Conservation (phyloP, 2,329 filamentous ascomycete species). For the Chaetomium globosum region DNA sequence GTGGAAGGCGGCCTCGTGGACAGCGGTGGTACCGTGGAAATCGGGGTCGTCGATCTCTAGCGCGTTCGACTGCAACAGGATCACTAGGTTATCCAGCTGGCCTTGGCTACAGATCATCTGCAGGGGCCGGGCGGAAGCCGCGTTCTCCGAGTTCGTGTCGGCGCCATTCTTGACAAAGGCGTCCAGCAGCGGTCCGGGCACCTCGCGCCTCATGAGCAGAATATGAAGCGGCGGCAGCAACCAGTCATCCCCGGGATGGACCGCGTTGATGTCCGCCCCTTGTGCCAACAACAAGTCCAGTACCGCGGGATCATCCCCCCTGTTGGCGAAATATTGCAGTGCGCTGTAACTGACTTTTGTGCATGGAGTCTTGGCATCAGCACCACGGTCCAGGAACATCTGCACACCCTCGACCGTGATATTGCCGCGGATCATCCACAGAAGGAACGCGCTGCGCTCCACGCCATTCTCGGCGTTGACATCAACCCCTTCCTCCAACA, state of each 20-base stretch:
- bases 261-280: slow-evolving; percentile 28
- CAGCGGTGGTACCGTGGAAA: slow-evolving; percentile 26
- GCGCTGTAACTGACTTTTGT: not conserved
- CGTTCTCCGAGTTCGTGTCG: slow-evolving; percentile 29
- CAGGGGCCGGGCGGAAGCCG: slow-evolving; percentile 21
- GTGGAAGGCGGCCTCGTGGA: slow-evolving; percentile 25
- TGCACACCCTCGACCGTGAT: slow-evolving; percentile 10
- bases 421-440: slow-evolving; percentile 17
- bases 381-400: slow-evolving; percentile 25
- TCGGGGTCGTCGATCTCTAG: slow-evolving; percentile 32
- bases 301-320: slow-evolving; percentile 24
- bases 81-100: slow-evolving; percentile 25
- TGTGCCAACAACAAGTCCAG: slow-evolving; percentile 25
- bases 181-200: slow-evolving; percentile 23
- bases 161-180: slow-evolving; percentile 28
- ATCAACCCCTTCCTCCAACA: slow-evolving; percentile 28
- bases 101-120: slow-evolving; percentile 24
- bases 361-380: slow-evolving; percentile 13
- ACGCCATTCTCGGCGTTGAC: slow-evolving; percentile 26
- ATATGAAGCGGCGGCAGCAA: slow-evolving; percentile 25
- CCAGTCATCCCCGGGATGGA: not conserved
- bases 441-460: slow-evolving; percentile 13
- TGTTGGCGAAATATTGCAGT: slow-evolving; percentile 25
- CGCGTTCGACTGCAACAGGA: slow-evolving; percentile 23
- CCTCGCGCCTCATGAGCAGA: slow-evolving; percentile 22